Conservation (phyloP, 75 land plant genomes). For the Chamaecyparis obtusa region DNA sequence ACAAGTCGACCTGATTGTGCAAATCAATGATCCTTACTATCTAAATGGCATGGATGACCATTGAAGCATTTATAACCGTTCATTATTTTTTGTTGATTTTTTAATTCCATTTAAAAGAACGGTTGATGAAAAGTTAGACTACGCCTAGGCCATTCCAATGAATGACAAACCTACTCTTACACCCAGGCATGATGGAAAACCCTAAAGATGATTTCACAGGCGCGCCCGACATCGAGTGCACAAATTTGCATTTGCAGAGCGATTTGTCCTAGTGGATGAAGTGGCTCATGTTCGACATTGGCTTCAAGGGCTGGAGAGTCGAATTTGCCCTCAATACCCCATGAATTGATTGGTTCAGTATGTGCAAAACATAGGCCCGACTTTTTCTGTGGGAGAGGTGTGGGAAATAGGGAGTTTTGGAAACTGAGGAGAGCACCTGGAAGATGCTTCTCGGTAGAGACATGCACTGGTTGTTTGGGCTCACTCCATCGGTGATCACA, state of each 20-base stretch:
- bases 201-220: conserved; percentile 24
- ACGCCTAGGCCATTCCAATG: conserved; percentile 30
- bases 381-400: conserved; percentile 33
- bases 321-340: conserved; percentile 30
- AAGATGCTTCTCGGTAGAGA: conserved; percentile 11
- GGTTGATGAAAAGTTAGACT: conserved; percentile 22
- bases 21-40: too few relatives aligned
- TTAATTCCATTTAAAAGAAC: too few relatives aligned
- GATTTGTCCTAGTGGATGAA: conserved; percentile 44
- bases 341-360: conserved; percentile 17
- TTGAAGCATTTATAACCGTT: too few relatives aligned
- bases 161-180: conserved; percentile 16
- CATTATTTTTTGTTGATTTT: too few relatives aligned
- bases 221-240: conserved; percentile 43
- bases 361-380: conserved; percentile 11
- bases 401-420: conserved; percentile 13
- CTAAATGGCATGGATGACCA: too few relatives aligned
- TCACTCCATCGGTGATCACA: conserved; percentile 4
- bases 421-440: background rate
- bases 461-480: conserved; percentile 17
- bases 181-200: conserved; percentile 10
- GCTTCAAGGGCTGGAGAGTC: conserved; percentile 48
- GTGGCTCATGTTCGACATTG: conserved; percentile 31
- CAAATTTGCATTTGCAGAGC: conserved; percentile 32
- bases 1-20: too few relatives aligned